phyloP scores from a whole-genome alignment of 2,329 filamentous ascomycete genomes.

The Pestalotiopsis sp. region DNA sequence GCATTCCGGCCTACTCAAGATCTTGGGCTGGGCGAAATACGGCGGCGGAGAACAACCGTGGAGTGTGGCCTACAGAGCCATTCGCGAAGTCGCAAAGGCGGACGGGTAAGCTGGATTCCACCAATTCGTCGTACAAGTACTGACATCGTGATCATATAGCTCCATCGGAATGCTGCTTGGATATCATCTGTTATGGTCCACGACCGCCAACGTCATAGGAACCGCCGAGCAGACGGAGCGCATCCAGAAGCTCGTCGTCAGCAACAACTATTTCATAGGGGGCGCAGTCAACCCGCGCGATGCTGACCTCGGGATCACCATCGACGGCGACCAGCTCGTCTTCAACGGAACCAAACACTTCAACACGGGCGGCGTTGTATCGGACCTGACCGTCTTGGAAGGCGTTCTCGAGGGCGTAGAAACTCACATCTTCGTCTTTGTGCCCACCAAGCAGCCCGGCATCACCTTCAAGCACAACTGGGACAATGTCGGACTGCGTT shows the following conservation, averaged over 20 bases:
- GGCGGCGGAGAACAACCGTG: slow-evolving; percentile 39
- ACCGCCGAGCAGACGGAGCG: slow-evolving; percentile 61
- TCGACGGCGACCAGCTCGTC: slow-evolving; percentile 55
- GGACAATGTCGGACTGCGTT: slow-evolving; percentile 65
- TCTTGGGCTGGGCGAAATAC: slow-evolving; percentile 41
- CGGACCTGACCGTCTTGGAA: slow-evolving; percentile 67
- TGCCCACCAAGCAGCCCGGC: slow-evolving; percentile 58
- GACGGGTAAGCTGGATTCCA: slow-evolving; percentile 42
- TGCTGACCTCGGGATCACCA: slow-evolving; percentile 59
- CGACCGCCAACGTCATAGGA: slow-evolving; percentile 62
- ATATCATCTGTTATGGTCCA: slow-evolving; percentile 68
- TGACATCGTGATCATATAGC: slow-evolving; percentile 24
- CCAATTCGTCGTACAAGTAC: not conserved
- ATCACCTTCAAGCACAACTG: slow-evolving; percentile 62
- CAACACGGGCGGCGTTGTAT: slow-evolving; percentile 69
- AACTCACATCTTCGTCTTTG: slow-evolving; percentile 65
- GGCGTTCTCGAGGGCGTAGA: slow-evolving; percentile 55
- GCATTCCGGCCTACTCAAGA: slow-evolving; percentile 41
- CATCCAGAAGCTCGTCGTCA: slow-evolving; percentile 57
- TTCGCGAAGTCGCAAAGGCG: slow-evolving; percentile 64
- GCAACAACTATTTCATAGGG: slow-evolving; percentile 68
- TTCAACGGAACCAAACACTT: slow-evolving; percentile 69
- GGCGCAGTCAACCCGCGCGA: slow-evolving; percentile 69
- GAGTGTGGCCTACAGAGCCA: slow-evolving; percentile 58
- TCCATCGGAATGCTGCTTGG: slow-evolving; percentile 68